Evolutionary conservation across 1,139 yeast genomes (phyloP), one percentile per base, ranked within the genome.

Genomic region (Debaryomycetaceae sp.): DNA sequence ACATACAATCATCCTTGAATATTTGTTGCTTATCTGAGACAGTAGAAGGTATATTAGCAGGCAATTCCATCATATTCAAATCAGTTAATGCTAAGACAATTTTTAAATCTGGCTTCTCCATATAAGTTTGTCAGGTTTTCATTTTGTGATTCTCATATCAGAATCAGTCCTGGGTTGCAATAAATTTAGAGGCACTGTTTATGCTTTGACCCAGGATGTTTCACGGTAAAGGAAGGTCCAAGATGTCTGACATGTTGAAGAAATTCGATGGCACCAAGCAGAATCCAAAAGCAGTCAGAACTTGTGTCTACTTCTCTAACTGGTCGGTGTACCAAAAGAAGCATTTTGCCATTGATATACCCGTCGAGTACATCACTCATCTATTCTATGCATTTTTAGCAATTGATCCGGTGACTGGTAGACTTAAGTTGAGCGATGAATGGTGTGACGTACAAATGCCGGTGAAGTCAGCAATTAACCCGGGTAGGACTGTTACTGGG

Each of bases 1-100:
- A 87, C 73, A 84, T 83, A 56, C 96, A 88, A 50, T 88, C 95
- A 63, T 88, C 96, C 58, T 87, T 88, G 62, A 80, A 84, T 17
- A 89, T 80, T 6, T 66, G 61, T 48, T 66, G 49, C 36, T 55
- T 49, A 4, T 52, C 44, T 5, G 60, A 56, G 24, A 63, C 47
- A 6, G 43, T 49, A 38, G 48, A 48, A 27, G 61, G 58, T 14
- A 66, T 49, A 23, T 51, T 58, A 13, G 45, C 36, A 22, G 66
- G 65, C n/a, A 61, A 53, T 33, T 58, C 57, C 34, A 58, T 44
- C 39, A 49, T 6, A 29, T 17, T 17, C 20, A 17, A 17, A 17
- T 17, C 31, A 27, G 9, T 34, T 31, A 13, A 11, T 22, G 27
- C 22, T 22, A 33, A 20, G 40, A 37, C 34, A 17, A 7, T 22